Evolutionary conservation across 306 rosid species (phyloP), one percentile per base, ranked within the genome.

Genomic region (Potentilla sterilis): DNA sequence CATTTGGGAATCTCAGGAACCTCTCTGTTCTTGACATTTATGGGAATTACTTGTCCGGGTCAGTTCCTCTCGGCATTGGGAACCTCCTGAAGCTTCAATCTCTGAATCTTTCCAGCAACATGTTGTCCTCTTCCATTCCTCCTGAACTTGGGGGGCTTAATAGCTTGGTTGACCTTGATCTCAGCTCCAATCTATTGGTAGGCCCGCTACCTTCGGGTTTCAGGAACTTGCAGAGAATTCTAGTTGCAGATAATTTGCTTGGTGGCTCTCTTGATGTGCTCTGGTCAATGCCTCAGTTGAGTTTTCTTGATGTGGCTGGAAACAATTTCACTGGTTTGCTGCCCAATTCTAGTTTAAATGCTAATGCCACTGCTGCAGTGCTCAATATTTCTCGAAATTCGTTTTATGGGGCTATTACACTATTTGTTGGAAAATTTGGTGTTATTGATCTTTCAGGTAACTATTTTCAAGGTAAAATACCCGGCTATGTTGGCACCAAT

Each of bases 111-210:
- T 94, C 98, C 1, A 73, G 75, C 72, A 94, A 91, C 73, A 72
- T 15, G 73, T 76, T 94, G 14, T 77, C 88, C 58, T 86, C 88
- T 54, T 73, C 89, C 9, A 59, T 94, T 80, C 98, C 97, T 81
- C 21, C 86, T 42, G 69, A 82, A 58, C 74, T 94, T 34, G 93
- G 93, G 70, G 77, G 79, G 84, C 90, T 95, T 59, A 66, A 37
- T 67, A 88, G 85, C 83, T 78, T 95, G 74, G 84, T 90, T 83
- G 96, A 89, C 88, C 90, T 95, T 86, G 98, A 92, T 82, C 90
- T 95, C 54, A 85, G 96, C 78, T 75, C 70, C 78, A 95, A 95
- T 86, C 71, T 81, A 54, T 86, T 94, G 67, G 69, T 80, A 1
- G 93, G 92, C 8, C 35, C 81, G 10, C 44, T 88, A 77, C 87